These are phyloP conservation scores for Cordyceps fumosorosea DNA, from an alignment of 2,329 filamentous ascomycete species.

Conservation along the genomic window DNA sequence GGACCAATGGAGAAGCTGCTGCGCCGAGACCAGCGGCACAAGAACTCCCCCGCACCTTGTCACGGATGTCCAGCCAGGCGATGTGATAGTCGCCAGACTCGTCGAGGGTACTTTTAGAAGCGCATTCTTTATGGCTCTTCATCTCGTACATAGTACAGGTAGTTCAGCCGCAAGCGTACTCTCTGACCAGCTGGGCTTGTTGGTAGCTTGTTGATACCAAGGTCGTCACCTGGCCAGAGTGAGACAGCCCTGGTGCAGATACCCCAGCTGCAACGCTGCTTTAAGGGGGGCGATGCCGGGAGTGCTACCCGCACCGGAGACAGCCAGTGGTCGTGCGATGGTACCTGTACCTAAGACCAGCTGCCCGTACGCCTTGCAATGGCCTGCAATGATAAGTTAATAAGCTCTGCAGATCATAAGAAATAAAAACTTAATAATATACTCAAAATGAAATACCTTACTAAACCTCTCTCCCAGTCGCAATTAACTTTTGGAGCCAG, in stretches of 20 bases:
- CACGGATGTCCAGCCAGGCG: constrained; percentile 4
- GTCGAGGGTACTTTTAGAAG: neutral
- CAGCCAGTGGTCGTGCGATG: neutral
- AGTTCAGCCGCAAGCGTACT: neutral
- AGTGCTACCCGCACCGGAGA: neutral
- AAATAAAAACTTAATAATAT: too few species aligned
- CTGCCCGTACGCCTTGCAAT: neutral
- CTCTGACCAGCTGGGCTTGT: neutral
- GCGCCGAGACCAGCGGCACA: neutral
- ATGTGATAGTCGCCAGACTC: neutral
- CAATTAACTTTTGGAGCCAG: too few species aligned
- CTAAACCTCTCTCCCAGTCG: too few species aligned
- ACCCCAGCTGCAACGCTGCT: constrained; percentile 4
- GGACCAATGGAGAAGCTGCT: neutral
- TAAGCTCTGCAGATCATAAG: too few species aligned
- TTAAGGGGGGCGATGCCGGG: neutral
- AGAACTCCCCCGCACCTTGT: constrained; percentile 8
- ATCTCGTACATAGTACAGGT: neutral
- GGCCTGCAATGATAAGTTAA: too few species aligned
- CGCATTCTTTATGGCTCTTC: neutral
- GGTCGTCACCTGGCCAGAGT: constrained; percentile 4
- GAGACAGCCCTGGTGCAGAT: constrained; percentile 1
- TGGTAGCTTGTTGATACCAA: neutral
- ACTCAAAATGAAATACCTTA: too few species aligned
- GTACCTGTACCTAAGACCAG: neutral